Evolutionary conservation across 768 basidiomycete genomes (phyloP), one percentile per base, ranked within the genome.

Genomic region (Termitomyces bulborhizus): DNA sequence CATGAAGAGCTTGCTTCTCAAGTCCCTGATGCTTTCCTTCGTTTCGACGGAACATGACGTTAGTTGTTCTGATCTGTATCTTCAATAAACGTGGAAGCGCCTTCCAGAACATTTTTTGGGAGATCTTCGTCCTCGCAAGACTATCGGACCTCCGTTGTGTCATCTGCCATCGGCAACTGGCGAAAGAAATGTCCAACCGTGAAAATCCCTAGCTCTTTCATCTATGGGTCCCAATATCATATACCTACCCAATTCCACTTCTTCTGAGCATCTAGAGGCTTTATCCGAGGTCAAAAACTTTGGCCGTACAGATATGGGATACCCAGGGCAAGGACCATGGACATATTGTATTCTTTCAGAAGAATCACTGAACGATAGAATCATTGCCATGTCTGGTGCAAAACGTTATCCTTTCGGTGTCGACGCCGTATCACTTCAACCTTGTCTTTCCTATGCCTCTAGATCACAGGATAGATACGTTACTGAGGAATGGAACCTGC

Each of bases 251-350:
- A 69, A 74, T 8, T 78, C 80, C 15, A 75, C 71, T 16, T 72
- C 76, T 44, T 65, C 71, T 4, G 81, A 83, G 51, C 71, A 78
- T 56, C 71, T 76, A 31, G 73, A 72, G 42, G 79, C 80, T 7
- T 66, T 83, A 54, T 71, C 77, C 39, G 80, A 83, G 61, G 81
- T 82, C 49, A 77, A 73, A 59, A 66, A 81, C 60, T 81, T 82
- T 60, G 70, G 68, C 15, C 70, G 68, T 18, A 83, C 81, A 6
- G 79, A 83, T 64, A 75, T 83, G 62, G 81, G 81, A 58, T 73
- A 73, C 44, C 72, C 77, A 7, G 81, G 79, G 32, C 70, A 67
- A 51, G 74, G 75, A 34, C 73, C 74, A 36, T 83, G 82, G 81
- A 76, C 80, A 3, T 84, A 81, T 63, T 77, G 75, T 16, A 62